These are phyloP conservation scores for Neonothopanus nambi DNA, from an alignment of 1,284 basidiomycete genomes.

Conservation along the genomic window DNA sequence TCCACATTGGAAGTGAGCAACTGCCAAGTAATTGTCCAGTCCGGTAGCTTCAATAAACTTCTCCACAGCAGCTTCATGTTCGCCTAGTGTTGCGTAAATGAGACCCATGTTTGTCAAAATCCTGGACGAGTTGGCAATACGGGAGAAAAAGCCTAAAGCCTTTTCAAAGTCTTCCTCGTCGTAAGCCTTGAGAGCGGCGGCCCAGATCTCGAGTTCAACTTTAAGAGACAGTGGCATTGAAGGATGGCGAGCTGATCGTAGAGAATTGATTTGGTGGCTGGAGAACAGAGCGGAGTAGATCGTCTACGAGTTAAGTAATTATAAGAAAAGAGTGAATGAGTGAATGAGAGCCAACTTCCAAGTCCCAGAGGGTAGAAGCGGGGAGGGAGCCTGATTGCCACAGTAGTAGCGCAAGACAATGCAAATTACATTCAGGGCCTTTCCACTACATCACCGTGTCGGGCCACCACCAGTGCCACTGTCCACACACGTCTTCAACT, in stretches of 20 bases:
- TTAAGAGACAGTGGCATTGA: slow-evolving; percentile 68
- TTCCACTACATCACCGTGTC: no score
- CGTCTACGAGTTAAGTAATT: slow-evolving; percentile 24
- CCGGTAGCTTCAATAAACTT: slow-evolving; percentile 74
- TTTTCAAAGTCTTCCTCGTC: slow-evolving; percentile 79
- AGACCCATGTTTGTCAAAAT: slow-evolving; percentile 89
- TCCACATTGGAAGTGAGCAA: slow-evolving; percentile 85
- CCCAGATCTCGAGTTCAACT: slow-evolving; percentile 87
- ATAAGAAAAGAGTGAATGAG: slow-evolving; percentile 26
- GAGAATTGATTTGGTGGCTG: slow-evolving; percentile 19
- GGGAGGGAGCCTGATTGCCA: no score
- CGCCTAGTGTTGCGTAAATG: slow-evolving; percentile 85
- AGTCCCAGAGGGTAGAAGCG: slow-evolving; percentile 31
- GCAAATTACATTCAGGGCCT: no score
- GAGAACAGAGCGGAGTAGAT: slow-evolving; percentile 19
- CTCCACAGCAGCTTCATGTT: slow-evolving; percentile 81
- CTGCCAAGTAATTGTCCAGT: slow-evolving; percentile 82
- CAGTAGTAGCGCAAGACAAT: no score
- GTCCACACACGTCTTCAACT: no score
- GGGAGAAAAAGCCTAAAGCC: slow-evolving; percentile 72
- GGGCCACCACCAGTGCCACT: no score
- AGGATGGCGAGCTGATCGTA: slow-evolving; percentile 47
- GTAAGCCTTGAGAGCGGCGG: slow-evolving; percentile 80
- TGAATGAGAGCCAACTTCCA: no score
- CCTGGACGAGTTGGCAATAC: slow-evolving; percentile 83